These are phyloP conservation scores for Gracilaria domingensis DNA, from an alignment of 23 red algal genomes.

Conservation along the genomic window DNA sequence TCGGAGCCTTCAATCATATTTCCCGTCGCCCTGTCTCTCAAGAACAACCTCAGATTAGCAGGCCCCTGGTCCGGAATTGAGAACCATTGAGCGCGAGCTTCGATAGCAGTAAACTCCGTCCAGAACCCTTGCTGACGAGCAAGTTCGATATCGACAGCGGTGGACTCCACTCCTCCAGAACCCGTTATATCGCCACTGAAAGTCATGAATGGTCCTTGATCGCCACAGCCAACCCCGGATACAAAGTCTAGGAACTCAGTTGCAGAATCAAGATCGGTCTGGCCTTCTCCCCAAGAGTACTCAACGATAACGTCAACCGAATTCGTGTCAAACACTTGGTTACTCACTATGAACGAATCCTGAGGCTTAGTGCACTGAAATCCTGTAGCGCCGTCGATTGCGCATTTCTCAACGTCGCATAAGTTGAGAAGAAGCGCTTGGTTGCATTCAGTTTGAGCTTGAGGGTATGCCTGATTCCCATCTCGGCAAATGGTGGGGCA, in stretches of 20 bases:
- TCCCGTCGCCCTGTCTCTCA: neutral
- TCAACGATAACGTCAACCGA: neutral
- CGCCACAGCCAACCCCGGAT: neutral
- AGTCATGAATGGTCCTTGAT: neutral
- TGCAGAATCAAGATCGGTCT: neutral
- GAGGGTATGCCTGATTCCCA: neutral
- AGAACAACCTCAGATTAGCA: neutral
- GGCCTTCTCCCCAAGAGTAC: neutral
- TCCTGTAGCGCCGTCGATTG: neutral
- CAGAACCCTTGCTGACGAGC: neutral
- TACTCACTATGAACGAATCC: conserved; percentile 11
- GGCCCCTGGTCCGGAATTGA: neutral
- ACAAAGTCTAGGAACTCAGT: neutral
- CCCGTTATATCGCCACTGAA: neutral
- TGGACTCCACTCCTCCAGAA: neutral
- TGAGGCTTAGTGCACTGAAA: neutral
- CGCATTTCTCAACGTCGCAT: neutral
- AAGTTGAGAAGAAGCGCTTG: neutral
- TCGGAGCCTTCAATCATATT: neutral
- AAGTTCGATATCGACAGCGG: neutral
- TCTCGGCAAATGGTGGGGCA: neutral
- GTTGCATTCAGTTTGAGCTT: neutral
- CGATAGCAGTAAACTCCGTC: neutral
- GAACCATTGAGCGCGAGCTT: neutral
- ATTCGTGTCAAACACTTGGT: neutral